Percentiles rank a stretch among this genome's conserved stretches.
phyloP scores from a whole-genome alignment of 106 monocot genomes.

The Gastrodia elata region DNA sequence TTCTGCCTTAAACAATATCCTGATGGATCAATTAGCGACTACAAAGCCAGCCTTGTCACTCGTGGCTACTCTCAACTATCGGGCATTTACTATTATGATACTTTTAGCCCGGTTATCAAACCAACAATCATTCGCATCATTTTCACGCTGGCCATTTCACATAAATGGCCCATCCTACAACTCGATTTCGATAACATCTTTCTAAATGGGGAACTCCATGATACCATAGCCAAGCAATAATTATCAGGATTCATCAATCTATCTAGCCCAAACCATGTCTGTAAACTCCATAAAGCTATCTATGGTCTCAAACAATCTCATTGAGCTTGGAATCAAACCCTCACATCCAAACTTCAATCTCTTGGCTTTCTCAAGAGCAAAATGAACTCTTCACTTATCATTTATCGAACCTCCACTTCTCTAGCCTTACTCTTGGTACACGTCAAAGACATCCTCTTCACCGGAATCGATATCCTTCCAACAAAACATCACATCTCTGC shows the following conservation, averaged over 20 bases:
- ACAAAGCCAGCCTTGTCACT: neutral
- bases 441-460: constrained; percentile 4
- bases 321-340: neutral
- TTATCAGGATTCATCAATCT: neutral
- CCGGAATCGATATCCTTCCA: neutral
- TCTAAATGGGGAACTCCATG: neutral
- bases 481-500: no score
- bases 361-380: neutral
- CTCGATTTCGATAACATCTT: constrained; percentile 4
- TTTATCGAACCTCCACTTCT: no score
- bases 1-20: no score
- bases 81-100: constrained; percentile 2
- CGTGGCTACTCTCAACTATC: constrained; percentile 12
- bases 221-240: neutral
- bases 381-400: constrained; percentile 6
- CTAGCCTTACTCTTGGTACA: neutral
- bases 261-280: neutral
- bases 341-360: neutral
- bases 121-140: neutral
- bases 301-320: constrained; percentile 19
- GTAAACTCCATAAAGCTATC: constrained; percentile 2
- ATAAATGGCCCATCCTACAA: neutral
- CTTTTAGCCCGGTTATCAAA: constrained; percentile 1
- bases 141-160: constrained; percentile 3
- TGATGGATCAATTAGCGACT: no score